A percentile compares a stretch with the other conserved stretches of the same genome.
These are phyloP conservation scores for Diospyros lotus DNA, from an alignment of 148 eudicot species.

Conservation along the genomic window DNA sequence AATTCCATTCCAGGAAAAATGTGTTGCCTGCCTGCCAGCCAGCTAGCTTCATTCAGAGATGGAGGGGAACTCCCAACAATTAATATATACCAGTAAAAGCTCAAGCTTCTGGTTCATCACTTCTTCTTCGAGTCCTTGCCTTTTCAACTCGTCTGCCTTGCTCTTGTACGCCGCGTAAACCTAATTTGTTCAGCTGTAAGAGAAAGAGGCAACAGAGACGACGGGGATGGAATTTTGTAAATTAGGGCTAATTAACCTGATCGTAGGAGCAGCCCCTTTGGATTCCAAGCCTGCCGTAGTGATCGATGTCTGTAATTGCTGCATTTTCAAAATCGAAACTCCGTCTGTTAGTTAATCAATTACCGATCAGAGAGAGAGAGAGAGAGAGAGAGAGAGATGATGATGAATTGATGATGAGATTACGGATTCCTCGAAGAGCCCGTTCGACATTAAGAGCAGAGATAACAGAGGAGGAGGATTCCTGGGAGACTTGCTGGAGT, in stretches of 20 bases:
- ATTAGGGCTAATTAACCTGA: conserved; percentile 30
- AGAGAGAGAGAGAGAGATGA: neutral
- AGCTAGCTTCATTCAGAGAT: neutral
- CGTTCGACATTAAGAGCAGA: conserved; percentile 79
- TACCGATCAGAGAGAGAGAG: neutral
- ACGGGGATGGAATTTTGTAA: too few species aligned
- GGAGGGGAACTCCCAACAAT: too few species aligned
- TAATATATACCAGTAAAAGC: conserved; percentile 17
- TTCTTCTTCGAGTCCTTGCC: conserved; percentile 55
- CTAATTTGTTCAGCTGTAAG: conserved; percentile 17
- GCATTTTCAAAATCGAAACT: conserved; percentile 20
- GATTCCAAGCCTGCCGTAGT: conserved; percentile 70
- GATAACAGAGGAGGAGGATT: conserved; percentile 57
- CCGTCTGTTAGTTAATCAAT: neutral
- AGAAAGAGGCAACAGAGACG: neutral
- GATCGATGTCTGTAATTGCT: conserved; percentile 83
- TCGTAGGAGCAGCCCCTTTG: conserved; percentile 59
- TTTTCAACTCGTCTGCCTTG: conserved; percentile 48
- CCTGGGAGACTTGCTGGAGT: conserved; percentile 28
- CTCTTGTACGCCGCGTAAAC: conserved; percentile 49
- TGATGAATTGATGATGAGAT: neutral
- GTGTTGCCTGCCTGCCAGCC: too few species aligned
- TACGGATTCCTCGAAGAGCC: conserved; percentile 85
- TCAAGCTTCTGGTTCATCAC: conserved; percentile 49
- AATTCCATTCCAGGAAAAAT: too few species aligned